Conservation (phyloP, 805 yeast genomes). For the Aciculoconidium aculeatum region DNA sequence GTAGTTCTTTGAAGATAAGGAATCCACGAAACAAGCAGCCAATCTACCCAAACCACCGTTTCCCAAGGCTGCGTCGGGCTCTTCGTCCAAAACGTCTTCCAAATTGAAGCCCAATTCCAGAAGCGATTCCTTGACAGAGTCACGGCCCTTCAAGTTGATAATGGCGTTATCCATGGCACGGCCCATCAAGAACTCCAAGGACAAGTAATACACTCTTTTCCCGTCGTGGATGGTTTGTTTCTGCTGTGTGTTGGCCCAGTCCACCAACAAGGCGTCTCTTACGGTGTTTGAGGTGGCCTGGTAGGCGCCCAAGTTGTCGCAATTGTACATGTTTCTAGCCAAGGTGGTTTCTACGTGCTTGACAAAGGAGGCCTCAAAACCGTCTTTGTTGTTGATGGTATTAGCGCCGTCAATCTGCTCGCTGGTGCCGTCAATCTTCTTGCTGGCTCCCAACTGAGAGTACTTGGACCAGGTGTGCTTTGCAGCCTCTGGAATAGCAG, state of each 20-base stretch:
- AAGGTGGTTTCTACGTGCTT: constrained; percentile 85
- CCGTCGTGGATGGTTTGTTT: constrained; percentile 76
- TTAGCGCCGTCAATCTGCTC: constrained; percentile 15
- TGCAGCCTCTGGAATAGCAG: constrained; percentile 71
- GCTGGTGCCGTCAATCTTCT: too few species aligned
- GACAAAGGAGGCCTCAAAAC: constrained; percentile 64
- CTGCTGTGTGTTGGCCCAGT: constrained; percentile 94
- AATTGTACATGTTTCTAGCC: constrained; percentile 88
- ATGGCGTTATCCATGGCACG: constrained; percentile 92
- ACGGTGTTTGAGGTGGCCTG: constrained; percentile 79
- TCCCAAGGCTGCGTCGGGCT: constrained; percentile 92
- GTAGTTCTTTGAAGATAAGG: constrained; percentile 76
- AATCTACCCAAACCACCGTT: constrained; percentile 93
- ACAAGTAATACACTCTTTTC: constrained; percentile 80
- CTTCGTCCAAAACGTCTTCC: constrained; percentile 80
- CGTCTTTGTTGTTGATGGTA: constrained; percentile 35
- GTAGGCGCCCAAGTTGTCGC: constrained; percentile 89
- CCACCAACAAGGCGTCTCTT: constrained; percentile 72
- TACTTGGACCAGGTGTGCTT: constrained; percentile 74
- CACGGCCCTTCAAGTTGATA: constrained; percentile 70
- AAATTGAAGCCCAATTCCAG: constrained; percentile 78
- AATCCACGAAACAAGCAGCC: constrained; percentile 92
- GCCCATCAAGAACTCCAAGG: constrained; percentile 90
- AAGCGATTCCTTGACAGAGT: constrained; percentile 39
- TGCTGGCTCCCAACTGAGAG: constrained; percentile 41